Conservation (phyloP, 176 grass and related monocot genomes). For the Secale cereale region DNA sequence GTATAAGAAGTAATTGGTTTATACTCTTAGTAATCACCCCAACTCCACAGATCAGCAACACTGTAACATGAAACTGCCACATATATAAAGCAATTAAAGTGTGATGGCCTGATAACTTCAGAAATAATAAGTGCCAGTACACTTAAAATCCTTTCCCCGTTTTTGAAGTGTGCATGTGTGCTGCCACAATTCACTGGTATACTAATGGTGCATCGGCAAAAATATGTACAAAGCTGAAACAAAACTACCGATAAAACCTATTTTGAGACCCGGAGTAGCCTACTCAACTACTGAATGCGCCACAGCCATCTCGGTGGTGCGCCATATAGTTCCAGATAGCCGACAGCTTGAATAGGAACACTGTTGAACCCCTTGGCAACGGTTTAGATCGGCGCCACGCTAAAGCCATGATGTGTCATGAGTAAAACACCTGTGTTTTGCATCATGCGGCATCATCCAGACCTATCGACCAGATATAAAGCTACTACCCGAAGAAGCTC, state of each 20-base stretch:
- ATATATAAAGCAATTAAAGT: not conserved
- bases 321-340: too few relatives aligned
- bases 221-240: not conserved
- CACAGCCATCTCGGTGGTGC: too few relatives aligned
- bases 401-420: not conserved
- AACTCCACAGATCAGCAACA: not conserved
- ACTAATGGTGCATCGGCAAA: not conserved
- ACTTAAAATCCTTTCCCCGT: not conserved
- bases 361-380: not conserved
- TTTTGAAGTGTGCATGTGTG: not conserved
- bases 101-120: not conserved
- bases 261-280: not conserved
- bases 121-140: not conserved
- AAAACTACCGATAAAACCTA: not conserved
- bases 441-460: not conserved
- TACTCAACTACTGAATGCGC: too few relatives aligned
- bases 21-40: not conserved
- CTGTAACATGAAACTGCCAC: not conserved
- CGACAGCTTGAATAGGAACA: too few relatives aligned
- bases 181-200: not conserved
- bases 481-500: constrained; percentile 27
- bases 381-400: not conserved
- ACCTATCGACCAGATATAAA: not conserved
- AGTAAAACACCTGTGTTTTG: not conserved
- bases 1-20: not conserved